Conservation (phyloP, 1,284 basidiomycete genomes). For the Athelia psychrophila region DNA sequence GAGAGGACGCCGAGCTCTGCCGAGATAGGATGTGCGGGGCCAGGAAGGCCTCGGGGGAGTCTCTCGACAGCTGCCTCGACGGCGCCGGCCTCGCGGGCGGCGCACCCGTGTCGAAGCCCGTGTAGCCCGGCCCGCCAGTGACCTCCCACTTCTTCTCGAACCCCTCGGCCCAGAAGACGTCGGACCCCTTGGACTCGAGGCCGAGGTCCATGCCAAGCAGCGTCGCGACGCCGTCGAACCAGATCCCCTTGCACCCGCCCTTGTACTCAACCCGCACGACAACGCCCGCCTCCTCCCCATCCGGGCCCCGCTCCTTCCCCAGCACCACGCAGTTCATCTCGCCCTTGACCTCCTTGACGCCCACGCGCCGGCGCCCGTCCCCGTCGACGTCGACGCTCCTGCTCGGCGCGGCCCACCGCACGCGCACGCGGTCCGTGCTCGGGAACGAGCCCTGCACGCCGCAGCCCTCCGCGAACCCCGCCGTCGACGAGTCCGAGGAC, state of each 20-base stretch:
- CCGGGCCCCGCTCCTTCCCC: conserved; percentile 40
- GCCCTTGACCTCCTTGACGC: conserved; percentile 61
- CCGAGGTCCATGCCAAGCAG: conserved; percentile 75
- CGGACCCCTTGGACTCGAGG: conserved; percentile 63
- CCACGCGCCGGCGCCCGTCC: conserved; percentile 60
- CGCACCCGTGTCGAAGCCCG: conserved; percentile 57
- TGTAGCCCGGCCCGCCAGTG: conserved; percentile 61
- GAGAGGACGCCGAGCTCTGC: conserved; percentile 37
- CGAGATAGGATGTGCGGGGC: conserved; percentile 27
- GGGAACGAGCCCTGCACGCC: conserved; percentile 77
- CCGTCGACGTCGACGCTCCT: conserved; percentile 43
- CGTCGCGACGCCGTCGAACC: conserved; percentile 79
- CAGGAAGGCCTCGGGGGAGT: conserved; percentile 31
- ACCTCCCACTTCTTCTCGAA: conserved; percentile 55
- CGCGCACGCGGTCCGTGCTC: conserved; percentile 66
- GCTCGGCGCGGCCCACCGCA: conserved; percentile 73
- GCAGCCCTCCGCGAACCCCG: conserved; percentile 56
- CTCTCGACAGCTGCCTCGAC: conserved; percentile 48
- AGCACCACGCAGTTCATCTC: conserved; percentile 61
- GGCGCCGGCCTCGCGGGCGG: conserved; percentile 22
- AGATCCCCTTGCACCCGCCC: conserved; percentile 68
- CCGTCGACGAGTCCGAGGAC: conserved; percentile 66
- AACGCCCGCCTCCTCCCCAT: conserved; percentile 51
- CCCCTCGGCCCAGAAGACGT: conserved; percentile 60
- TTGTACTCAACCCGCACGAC: conserved; percentile 68